phyloP scores from a whole-genome alignment of 108 stramenopile species.

The Poteriospumella lacustris region DNA sequence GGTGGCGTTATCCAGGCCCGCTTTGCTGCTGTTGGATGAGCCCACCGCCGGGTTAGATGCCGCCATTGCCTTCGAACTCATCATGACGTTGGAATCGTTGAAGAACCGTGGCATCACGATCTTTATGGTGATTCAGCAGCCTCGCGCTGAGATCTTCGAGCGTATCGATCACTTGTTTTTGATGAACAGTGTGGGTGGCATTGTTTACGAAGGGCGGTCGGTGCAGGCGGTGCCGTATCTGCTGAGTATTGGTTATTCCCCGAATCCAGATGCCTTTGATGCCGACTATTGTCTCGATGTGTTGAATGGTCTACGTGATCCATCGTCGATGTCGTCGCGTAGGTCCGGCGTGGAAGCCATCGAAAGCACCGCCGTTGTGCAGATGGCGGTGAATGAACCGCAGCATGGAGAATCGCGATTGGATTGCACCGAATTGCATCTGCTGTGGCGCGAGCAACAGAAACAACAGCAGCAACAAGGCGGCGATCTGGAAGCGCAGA shows the following conservation, averaged over 20 bases:
- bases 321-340: not conserved
- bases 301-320: not conserved
- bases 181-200: not conserved
- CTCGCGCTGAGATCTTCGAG: conserved; percentile 71
- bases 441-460: not conserved
- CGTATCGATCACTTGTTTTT: conserved; percentile 66
- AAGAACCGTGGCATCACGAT: conserved; percentile 63
- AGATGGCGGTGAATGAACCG: not conserved
- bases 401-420: not conserved
- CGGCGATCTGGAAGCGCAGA: not conserved
- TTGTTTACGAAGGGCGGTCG: not conserved
- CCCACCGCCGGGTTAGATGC: conserved; percentile 35
- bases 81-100: conserved; percentile 62
- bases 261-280: not conserved
- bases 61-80: conserved; percentile 58
- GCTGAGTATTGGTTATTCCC: not conserved
- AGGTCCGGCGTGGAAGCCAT: not conserved
- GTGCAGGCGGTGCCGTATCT: not conserved
- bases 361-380: not conserved
- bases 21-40: conserved; percentile 24
- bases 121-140: conserved; percentile 79
- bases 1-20: conserved; percentile 1
- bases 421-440: not conserved
- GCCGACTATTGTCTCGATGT: conserved; percentile 13
- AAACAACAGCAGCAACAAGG: too few relatives aligned